phyloP scores from a whole-genome alignment of 164 flowering plant genomes.

The Magnolia officinalis region DNA sequence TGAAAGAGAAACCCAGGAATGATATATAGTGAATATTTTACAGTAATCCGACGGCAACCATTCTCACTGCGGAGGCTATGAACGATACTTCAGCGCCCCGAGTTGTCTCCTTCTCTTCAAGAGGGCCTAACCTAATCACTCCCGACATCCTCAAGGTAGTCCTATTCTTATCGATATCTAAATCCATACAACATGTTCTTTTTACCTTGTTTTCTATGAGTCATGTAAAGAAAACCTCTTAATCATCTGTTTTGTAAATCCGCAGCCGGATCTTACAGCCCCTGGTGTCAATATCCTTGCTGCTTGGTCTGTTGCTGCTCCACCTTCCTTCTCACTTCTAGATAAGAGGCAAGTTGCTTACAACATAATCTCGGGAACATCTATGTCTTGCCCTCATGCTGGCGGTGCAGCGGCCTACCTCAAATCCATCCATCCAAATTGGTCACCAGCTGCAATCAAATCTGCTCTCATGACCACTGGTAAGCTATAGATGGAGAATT shows the following conservation, averaged over 20 bases:
- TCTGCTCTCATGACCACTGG: slow-evolving; percentile 59
- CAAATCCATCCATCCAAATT: slow-evolving; percentile 37
- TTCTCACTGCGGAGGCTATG: too few species aligned
- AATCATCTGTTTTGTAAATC: background rate
- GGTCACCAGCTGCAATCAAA: slow-evolving; percentile 52
- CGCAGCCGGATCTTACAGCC: slow-evolving; percentile 41
- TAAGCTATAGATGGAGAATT: slow-evolving; percentile 2
- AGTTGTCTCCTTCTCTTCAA: background rate
- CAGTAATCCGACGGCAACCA: too few species aligned
- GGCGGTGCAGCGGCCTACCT: slow-evolving; percentile 43
- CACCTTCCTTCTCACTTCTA: slow-evolving; percentile 14
- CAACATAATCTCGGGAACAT: slow-evolving; percentile 40
- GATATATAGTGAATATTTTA: too few species aligned
- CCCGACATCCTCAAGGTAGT: background rate
- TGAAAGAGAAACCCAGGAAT: too few species aligned
- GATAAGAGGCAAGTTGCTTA: slow-evolving; percentile 24
- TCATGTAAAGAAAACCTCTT: background rate
- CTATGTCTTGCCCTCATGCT: slow-evolving; percentile 54
- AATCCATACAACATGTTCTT: background rate
- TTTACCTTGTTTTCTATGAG: background rate
- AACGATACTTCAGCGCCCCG: background rate
- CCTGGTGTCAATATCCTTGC: slow-evolving; percentile 44
- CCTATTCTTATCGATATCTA: too few species aligned
- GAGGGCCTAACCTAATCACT: background rate
- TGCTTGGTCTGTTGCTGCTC: slow-evolving; percentile 30